Evolutionary conservation across 2,329 filamentous ascomycete species (phyloP).

Genomic region (Botrytis fabae): DNA sequence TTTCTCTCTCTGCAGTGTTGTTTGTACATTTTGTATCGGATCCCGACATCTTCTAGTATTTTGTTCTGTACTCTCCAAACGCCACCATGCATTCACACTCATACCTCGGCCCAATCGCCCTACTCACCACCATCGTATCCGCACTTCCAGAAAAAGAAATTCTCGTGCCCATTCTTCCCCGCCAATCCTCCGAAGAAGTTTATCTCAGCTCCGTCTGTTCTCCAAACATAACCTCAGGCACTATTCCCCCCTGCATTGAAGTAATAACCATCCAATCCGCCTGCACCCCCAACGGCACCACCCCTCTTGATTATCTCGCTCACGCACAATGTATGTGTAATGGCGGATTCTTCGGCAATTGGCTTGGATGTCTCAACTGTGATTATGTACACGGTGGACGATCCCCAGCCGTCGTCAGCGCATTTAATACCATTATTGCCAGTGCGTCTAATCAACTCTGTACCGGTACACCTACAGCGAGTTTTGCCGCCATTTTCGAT

Average conservation of each 20-base stretch:
- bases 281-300: slow-evolving; percentile 42
- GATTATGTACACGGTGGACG: slow-evolving; percentile 46
- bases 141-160: slow-evolving; percentile 9
- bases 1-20: neutral
- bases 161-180: slow-evolving; percentile 11
- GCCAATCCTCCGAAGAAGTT: slow-evolving; percentile 22
- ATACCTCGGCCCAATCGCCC: neutral
- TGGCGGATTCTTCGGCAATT: slow-evolving; percentile 47
- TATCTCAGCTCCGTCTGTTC: slow-evolving; percentile 31
- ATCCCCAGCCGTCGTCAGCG: slow-evolving; percentile 41
- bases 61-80: neutral
- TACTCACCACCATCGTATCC: neutral
- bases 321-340: slow-evolving; percentile 47
- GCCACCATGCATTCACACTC: neutral
- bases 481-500: slow-evolving; percentile 42
- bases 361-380: slow-evolving; percentile 47
- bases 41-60: neutral
- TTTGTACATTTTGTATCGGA: neutral
- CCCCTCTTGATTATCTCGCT: slow-evolving; percentile 36
- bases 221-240: slow-evolving; percentile 26
- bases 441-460: slow-evolving; percentile 44
- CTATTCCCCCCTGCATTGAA: slow-evolving; percentile 42
- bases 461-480: slow-evolving; percentile 43
- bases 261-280: slow-evolving; percentile 42
- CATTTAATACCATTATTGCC: slow-evolving; percentile 43